Evolutionary conservation across 2,329 filamentous ascomycete species (phyloP), one percentile per base, ranked within the genome.

Genomic region (Aureobasidium subglaciale): DNA sequence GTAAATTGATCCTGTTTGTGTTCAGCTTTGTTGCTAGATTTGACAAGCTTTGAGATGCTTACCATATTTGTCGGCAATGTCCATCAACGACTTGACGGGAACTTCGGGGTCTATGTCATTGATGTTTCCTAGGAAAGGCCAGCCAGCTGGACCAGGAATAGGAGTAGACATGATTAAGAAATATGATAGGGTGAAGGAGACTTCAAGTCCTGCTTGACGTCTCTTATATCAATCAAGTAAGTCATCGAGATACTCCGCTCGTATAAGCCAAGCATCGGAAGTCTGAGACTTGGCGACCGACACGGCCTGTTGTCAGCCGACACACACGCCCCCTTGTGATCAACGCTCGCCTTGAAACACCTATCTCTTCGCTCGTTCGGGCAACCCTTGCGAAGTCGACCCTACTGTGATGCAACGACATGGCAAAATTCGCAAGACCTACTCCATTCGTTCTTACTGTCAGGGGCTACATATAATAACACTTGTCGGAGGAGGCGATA

Each of bases 121-220:
- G 27, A 86, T 65, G 62, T 89, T 86, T 25, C 86, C 86, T 22
- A 89, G 59, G 24, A 89, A 67, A 1, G 84, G 86, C 56, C 86
- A 71, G 2, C 81, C 83, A 54, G 75, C 76, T 24, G 85, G 85
- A 43, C 81, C 78, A 1, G 86, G 85, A 53, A 89, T 85, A 2
- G 78, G 73, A 13, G 71, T 66, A 32, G 60, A 59, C 60, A 62
- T 58, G 40, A 57, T 53, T 55, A 56, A n/a, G n/a, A n/a, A n/a
- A 37, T 48, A 48, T 24, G 18, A 11, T 27, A 11, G 4, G 42
- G 35, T 27, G 32, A 16, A 18, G 65, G 13, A 32, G 40, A 16
- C 5, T 9, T 7, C 15, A 43, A 24, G 30, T 6, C 48, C 25
- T 52, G 24, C 32, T 16, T 41, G 22, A 16, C 34, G 16, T 32